phyloP scores from a whole-genome alignment of 1,284 basidiomycete genomes.

The Heterobasidion annosum region DNA sequence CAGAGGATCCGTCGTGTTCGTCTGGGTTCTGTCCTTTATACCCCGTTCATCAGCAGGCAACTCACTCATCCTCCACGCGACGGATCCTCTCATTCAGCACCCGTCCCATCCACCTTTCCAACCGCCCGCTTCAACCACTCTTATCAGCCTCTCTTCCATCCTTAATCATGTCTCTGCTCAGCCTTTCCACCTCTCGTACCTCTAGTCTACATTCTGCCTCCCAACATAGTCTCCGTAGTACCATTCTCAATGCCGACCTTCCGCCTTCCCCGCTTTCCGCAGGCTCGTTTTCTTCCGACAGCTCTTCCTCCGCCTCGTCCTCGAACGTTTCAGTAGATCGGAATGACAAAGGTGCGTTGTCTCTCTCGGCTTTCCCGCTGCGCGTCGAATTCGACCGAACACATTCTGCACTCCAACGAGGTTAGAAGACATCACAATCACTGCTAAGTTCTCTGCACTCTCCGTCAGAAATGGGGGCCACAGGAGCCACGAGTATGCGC shows the following conservation, averaged over 20 bases:
- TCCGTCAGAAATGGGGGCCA: conserved; percentile 34
- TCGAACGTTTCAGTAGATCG: conserved; percentile 41
- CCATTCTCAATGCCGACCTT: conserved; percentile 14
- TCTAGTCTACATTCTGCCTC: conserved; percentile 26
- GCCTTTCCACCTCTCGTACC: conserved; percentile 32
- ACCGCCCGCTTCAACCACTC: neutral
- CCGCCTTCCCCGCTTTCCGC: conserved; percentile 27
- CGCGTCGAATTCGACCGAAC: conserved; percentile 11
- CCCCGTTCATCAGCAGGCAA: neutral
- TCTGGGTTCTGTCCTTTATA: neutral
- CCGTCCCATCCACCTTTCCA: neutral
- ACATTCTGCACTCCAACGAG: conserved; percentile 5
- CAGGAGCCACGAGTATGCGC: conserved; percentile 42
- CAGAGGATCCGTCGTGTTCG: neutral
- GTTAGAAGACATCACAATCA: conserved; percentile 63
- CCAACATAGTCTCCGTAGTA: conserved; percentile 20
- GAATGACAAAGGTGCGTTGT: conserved; percentile 49
- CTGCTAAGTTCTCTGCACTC: conserved; percentile 34
- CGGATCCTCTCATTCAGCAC: neutral
- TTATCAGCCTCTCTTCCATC: neutral
- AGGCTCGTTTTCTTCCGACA: conserved; percentile 27
- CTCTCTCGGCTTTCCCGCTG: conserved; percentile 7
- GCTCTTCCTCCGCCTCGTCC: conserved; percentile 34
- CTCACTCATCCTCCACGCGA: neutral
- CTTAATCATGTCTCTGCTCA: conserved; percentile 17